Base-by-base conservation (phyloP, 148 eudicot genomes). In the Rhododendron ferrugineum region DNA sequence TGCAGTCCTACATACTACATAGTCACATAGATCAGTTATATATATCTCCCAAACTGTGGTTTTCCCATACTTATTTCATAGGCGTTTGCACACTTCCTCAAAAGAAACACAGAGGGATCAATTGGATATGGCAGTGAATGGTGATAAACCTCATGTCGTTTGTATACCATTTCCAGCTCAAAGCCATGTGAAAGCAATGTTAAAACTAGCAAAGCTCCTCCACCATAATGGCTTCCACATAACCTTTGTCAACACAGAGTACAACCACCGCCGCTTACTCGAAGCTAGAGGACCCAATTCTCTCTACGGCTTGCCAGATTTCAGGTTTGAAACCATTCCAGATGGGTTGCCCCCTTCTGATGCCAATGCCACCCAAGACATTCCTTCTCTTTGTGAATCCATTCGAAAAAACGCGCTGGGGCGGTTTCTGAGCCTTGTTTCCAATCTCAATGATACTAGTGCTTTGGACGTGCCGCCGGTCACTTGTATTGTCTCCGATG, bases 401-500 rank as follows among this genome's bases (percentile, higher is more conserved):
- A 64, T 64, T 26, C 3, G 32, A 26, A 11, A 64, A 2, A 64
- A 64, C 3, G 30, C 4, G 2, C 72, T 26, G 5, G 30, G 0
- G 32, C 32, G 3, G 11, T 62, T 62, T 9, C 11, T 62, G 68
- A 62, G 68, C 68, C 68, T 62, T 62, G 28, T 62, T 8, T 62
- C 68, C 72, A 10, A 9, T n/a, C 26, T 64, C 72, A 64, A 64
- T n/a, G 72, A n/a, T 3, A 2, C 5, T 18, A 56, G 23, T 22
- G 44, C 37, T 16, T 64, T 6, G 18, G 74, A 70, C 0, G 18
- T 15, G 34, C 88, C 86, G 37, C 66, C 80, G 5, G 84, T 87
- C 5, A 87, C 83, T 79, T 68, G 84, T 84, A 87, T 87, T n/a
- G 80, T 87, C 5, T 83, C 86, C 4, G 88, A 87, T 80, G 86